Percentiles rank a stretch among this genome's conserved stretches.
Evolutionary conservation across 257 asterid genomes (phyloP).

Genomic region (Handroanthus guayacan): DNA sequence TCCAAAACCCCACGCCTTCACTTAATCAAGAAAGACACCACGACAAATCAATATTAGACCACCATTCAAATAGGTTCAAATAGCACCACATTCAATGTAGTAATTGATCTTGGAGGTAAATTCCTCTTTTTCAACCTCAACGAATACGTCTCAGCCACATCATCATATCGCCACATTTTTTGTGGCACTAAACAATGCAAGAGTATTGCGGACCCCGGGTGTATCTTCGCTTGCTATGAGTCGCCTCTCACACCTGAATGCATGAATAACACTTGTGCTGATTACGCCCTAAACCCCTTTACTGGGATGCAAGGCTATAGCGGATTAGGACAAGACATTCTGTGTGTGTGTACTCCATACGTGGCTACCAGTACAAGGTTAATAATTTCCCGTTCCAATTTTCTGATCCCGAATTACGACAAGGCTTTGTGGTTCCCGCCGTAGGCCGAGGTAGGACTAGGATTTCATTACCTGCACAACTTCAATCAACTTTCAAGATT

Average conservation of each 20-base stretch:
- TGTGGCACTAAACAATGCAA: slow-evolving; percentile 50
- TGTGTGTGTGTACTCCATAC: slow-evolving; percentile 37
- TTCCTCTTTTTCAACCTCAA: slow-evolving; percentile 53
- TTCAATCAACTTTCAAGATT: slow-evolving; percentile 45
- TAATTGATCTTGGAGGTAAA: slow-evolving; percentile 56
- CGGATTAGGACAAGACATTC: slow-evolving; percentile 50
- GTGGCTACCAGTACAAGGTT: slow-evolving; percentile 36
- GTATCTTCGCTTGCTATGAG: slow-evolving; percentile 55
- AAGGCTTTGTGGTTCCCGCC: slow-evolving; percentile 41
- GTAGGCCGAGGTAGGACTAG: slow-evolving; percentile 54
- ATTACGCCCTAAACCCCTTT: slow-evolving; percentile 58
- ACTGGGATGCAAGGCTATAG: slow-evolving; percentile 52
- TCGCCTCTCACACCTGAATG: slow-evolving; percentile 57
- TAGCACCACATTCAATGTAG: slow-evolving; percentile 44
- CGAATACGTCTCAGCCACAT: slow-evolving; percentile 51
- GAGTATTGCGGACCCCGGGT: slow-evolving; percentile 46
- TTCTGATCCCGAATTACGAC: slow-evolving; percentile 42
- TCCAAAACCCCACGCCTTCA: slow-evolving; percentile 51
- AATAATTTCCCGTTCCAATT: slow-evolving; percentile 49
- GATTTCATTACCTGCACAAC: slow-evolving; percentile 51
- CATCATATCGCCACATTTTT: slow-evolving; percentile 48
- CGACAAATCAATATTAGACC: slow-evolving; percentile 56
- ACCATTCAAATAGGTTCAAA: slow-evolving; percentile 48
- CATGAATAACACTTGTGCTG: slow-evolving; percentile 66
- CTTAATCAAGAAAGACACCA: slow-evolving; percentile 45